These are phyloP conservation scores for Naganishia liquefaciens DNA, from an alignment of 1,284 basidiomycete species.

Conservation along the genomic window DNA sequence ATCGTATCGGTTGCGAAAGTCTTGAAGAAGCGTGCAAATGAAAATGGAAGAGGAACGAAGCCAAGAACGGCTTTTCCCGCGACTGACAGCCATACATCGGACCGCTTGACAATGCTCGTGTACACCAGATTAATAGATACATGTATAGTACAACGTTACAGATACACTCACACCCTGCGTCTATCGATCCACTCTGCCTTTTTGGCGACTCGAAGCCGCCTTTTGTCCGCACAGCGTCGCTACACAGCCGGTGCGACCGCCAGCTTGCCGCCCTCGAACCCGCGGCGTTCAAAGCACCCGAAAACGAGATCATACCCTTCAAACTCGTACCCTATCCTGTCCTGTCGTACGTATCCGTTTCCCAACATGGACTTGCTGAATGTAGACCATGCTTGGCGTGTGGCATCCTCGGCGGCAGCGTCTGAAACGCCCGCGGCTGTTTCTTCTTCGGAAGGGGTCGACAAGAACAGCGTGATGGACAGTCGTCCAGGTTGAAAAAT, in stretches of 20 bases:
- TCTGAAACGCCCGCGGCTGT: slow-evolving; percentile 57
- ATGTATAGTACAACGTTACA: slow-evolving; percentile 6
- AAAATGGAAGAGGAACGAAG: too few relatives aligned
- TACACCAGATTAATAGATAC: neutral
- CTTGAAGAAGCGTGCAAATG: too few relatives aligned
- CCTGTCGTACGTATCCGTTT: slow-evolving; percentile 65
- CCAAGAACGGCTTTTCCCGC: too few relatives aligned
- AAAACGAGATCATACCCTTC: slow-evolving; percentile 93
- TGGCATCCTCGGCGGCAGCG: slow-evolving; percentile 38
- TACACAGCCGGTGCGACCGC: slow-evolving; percentile 24
- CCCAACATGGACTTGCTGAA: slow-evolving; percentile 47
- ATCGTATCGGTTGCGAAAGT: too few relatives aligned
- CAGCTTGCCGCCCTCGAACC: slow-evolving; percentile 46
- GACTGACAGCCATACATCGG: too few relatives aligned
- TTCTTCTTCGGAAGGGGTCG: slow-evolving; percentile 62
- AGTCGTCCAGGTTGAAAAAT: slow-evolving; percentile 91
- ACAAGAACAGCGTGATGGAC: slow-evolving; percentile 89
- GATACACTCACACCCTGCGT: neutral
- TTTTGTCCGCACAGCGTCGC: neutral
- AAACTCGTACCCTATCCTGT: slow-evolving; percentile 98
- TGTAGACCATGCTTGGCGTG: slow-evolving; percentile 43
- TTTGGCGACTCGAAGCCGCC: neutral
- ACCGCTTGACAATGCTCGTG: too few relatives aligned
- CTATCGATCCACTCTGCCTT: neutral
- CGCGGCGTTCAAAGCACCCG: slow-evolving; percentile 72